Conservation (phyloP, 2,329 filamentous ascomycete genomes). For the Dactylonectria macrodidyma region DNA sequence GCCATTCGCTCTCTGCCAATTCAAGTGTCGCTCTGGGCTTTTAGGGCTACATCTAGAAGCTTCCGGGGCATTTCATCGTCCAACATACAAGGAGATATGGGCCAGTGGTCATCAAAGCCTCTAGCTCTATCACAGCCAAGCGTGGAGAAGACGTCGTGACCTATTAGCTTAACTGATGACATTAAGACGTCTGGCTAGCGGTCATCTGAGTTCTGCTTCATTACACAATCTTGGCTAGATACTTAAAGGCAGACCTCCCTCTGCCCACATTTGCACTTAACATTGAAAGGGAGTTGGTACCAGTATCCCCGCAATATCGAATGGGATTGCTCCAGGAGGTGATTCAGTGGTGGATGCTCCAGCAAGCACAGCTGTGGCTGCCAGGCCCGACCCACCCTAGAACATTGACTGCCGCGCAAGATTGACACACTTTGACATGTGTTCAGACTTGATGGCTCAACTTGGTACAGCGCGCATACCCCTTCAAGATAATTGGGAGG, state of each 20-base stretch:
- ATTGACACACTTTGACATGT: too few species aligned
- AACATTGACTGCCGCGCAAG: too few species aligned
- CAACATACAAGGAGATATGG: neutral
- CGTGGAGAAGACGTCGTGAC: neutral
- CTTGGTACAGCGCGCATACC: too few species aligned
- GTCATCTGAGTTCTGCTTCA: neutral
- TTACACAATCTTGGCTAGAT: neutral
- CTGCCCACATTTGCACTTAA: neutral
- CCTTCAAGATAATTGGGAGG: too few species aligned
- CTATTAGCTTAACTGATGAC: neutral
- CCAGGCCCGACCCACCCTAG: too few species aligned
- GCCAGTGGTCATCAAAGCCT: neutral
- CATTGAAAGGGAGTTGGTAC: neutral
- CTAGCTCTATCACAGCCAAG: neutral
- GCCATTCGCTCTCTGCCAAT: neutral
- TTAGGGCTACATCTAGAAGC: neutral
- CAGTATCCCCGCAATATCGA: neutral
- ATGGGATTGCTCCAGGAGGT: neutral
- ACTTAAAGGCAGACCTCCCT: neutral
- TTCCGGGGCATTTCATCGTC: neutral
- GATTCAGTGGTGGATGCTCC: neutral
- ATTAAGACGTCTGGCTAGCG: neutral
- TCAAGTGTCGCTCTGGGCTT: neutral
- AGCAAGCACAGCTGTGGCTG: too few species aligned
- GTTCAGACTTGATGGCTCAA: too few species aligned